Base-by-base conservation (phyloP, 1,139 yeast genomes). In the Lizanozyma gosingica region DNA sequence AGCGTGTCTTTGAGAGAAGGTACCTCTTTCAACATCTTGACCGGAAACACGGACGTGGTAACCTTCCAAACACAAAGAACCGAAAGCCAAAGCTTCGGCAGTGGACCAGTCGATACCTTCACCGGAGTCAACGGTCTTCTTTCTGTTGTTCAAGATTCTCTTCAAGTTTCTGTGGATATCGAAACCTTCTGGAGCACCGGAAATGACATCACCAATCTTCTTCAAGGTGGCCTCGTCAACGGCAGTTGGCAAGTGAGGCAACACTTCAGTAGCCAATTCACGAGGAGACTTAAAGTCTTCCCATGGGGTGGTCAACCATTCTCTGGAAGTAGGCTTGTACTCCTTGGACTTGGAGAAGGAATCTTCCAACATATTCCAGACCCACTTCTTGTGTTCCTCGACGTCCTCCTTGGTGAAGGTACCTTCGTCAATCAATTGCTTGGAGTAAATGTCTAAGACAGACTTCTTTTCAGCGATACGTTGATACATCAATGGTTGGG, bases 1-100 rank as follows among this genome's bases (percentile, higher is more conserved):
- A 42, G 98, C 94, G 61, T 92, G 99, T 73, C 99, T 94, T 73
- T 92, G 99, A 45, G 98, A 92, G 77, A 92, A 92, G 38, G 99
- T 92, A 76, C 99, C 99, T 80, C 99, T 88, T 76, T 94, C 98
- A 51, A 92, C 98, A 78, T 92, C 99, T 73, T 92, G 97, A 62
- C 99, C 99, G 40, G 97, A 86, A 42, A 92, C 84, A 75, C 99
- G 87, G 45, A 92, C 94, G 56, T 92, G 95, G 68, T 83, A 85
- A 48, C 98, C 98, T 68, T 92, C 99, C 57, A 82, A 66, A 42
- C 84, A 83, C 55, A 92, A 76, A 41, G 97, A 79, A 59, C 97
- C 99, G 58, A 82, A 90, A 35, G 98, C 98, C 57, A 92, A 80
- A 37, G 97, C 97, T 72, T 92, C 99, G 77, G 96, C 99, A 46